Percentiles rank a stretch among this genome's conserved stretches.
These are phyloP conservation scores for Thelonectria blattea DNA, from an alignment of 2,329 filamentous ascomycete species.

Conservation along the genomic window DNA sequence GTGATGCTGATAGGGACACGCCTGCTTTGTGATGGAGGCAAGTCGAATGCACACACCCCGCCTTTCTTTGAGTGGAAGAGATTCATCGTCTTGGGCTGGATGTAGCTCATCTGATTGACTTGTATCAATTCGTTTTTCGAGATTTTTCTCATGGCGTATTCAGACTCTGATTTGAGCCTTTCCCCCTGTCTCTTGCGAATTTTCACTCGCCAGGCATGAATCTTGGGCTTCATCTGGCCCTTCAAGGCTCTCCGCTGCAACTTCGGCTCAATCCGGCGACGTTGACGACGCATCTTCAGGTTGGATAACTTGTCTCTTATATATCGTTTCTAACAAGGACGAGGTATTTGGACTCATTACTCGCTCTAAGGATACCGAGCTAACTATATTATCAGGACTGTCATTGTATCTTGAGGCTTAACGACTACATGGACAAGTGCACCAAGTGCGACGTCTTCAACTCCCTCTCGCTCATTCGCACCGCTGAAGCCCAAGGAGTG, in stretches of 20 bases:
- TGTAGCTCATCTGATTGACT: neutral
- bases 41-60: slow-evolving; percentile 12
- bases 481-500: too few species aligned
- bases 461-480: too few species aligned
- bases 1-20: slow-evolving; percentile 15
- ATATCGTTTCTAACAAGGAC: too few species aligned
- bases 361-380: too few species aligned
- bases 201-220: slow-evolving; percentile 1
- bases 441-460: too few species aligned
- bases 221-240: slow-evolving; percentile 1
- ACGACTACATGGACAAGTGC: too few species aligned
- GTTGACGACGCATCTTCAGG: neutral
- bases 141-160: neutral
- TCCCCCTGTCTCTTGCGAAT: neutral
- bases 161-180: neutral
- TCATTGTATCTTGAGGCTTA: too few species aligned
- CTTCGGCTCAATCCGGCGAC: neutral
- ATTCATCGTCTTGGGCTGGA: neutral
- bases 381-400: too few species aligned
- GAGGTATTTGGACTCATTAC: too few species aligned
- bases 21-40: slow-evolving; percentile 1
- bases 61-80: neutral
- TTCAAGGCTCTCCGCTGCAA: neutral
- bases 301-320: too few species aligned
- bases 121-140: neutral